These are phyloP conservation scores for Ambispora gerdemannii DNA, from an alignment of 192 early-diverging fungal species.

Conservation along the genomic window DNA sequence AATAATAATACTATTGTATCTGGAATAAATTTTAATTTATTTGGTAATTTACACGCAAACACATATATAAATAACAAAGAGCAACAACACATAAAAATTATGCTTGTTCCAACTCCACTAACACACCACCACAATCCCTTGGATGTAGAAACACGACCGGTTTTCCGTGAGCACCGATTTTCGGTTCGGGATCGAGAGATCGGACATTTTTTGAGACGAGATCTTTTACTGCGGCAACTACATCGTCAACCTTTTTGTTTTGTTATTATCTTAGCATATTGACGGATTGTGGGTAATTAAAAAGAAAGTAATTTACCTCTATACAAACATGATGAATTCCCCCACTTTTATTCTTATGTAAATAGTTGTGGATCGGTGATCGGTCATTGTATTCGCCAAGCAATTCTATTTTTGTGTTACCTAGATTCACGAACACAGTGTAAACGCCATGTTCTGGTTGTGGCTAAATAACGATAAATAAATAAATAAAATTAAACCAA, in stretches of 20 bases:
- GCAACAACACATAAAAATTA: too few relatives aligned
- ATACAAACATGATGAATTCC: constrained; percentile 86
- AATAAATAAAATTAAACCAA: background rate
- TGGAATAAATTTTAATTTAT: too few relatives aligned
- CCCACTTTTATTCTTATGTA: constrained; percentile 75
- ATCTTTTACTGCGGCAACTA: constrained; percentile 61
- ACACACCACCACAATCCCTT: constrained; percentile 77
- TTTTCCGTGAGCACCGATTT: constrained; percentile 78
- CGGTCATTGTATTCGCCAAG: constrained; percentile 71
- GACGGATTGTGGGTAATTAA: background rate
- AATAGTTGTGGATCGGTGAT: constrained; percentile 73
- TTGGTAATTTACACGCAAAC: too few relatives aligned
- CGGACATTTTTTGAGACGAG: constrained; percentile 62
- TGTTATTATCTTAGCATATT: background rate
- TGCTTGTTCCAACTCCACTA: constrained; percentile 72
- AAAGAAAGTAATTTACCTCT: constrained; percentile 42
- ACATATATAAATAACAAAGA: too few relatives aligned
- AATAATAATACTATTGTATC: too few relatives aligned
- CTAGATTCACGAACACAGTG: constrained; percentile 81
- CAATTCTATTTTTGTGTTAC: constrained; percentile 85
- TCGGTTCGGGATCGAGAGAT: constrained; percentile 65
- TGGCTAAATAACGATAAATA: constrained; percentile 40
- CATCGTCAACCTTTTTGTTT: constrained; percentile 54
- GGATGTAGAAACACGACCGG: constrained; percentile 82
- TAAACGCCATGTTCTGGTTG: constrained; percentile 82